A percentile compares a stretch with the other conserved stretches of the same genome.
These are phyloP conservation scores for Rugosomyces carneus DNA, from an alignment of 1,284 basidiomycete genomes.

Conservation along the genomic window DNA sequence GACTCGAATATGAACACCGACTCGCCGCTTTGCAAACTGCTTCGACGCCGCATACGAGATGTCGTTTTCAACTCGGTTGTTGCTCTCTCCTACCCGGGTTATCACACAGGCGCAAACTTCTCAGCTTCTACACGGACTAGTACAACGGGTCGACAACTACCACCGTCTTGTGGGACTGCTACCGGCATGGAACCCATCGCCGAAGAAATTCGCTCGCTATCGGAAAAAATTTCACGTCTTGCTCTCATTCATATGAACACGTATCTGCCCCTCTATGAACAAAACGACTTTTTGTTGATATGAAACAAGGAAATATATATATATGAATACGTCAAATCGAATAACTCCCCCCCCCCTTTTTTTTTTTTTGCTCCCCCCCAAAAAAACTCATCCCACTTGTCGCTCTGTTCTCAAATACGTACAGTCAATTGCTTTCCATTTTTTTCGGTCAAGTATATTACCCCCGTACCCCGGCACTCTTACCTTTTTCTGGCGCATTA, in stretches of 20 bases:
- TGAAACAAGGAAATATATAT: conserved; percentile 1
- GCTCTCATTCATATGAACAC: conserved; percentile 68
- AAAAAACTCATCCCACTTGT: not conserved
- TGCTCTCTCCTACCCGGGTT: conserved; percentile 41
- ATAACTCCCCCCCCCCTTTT: no score
- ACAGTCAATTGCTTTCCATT: conserved; percentile 3
- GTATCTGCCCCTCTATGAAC: conserved; percentile 69
- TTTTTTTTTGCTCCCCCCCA: not conserved
- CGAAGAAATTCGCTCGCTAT: conserved; percentile 61
- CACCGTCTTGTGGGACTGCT: conserved; percentile 17
- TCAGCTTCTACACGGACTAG: no score
- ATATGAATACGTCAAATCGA: not conserved
- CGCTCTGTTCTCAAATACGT: not conserved
- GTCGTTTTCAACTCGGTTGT: conserved; percentile 59
- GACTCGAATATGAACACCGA: conserved; percentile 51
- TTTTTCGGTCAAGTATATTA: not conserved
- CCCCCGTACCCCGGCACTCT: no score
- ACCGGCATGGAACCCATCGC: conserved; percentile 62
- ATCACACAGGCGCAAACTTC: no score
- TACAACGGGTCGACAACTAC: no score
- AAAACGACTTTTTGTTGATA: conserved; percentile 43
- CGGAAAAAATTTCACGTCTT: conserved; percentile 63
- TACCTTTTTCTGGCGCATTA: not conserved
- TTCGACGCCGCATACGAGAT: conserved; percentile 57
- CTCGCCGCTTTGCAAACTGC: conserved; percentile 50